Percentiles rank a stretch among this genome's conserved stretches.
Conservation (phyloP, 768 basidiomycete genomes). For the Tulasnella sp. region DNA sequence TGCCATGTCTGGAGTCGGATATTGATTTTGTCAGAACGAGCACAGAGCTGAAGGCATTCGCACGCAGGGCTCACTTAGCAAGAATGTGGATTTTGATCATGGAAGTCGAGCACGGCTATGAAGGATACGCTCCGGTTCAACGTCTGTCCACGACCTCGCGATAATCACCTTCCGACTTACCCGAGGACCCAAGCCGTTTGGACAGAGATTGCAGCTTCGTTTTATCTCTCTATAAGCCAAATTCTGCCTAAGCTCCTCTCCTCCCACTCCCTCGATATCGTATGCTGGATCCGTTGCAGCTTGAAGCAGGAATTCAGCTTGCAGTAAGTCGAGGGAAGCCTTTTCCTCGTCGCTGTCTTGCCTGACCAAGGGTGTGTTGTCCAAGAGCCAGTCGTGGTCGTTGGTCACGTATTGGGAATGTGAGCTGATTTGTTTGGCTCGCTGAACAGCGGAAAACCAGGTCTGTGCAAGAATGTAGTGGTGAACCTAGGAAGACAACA, state of each 20-base stretch:
- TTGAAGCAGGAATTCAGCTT: not conserved
- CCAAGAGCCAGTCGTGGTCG: not conserved
- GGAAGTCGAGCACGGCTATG: not conserved
- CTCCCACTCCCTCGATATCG: not conserved
- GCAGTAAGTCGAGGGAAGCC: not conserved
- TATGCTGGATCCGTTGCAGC: not conserved
- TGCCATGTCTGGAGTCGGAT: not conserved
- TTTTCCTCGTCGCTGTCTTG: not conserved
- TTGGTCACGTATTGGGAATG: not conserved
- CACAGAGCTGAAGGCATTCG: too few relatives aligned
- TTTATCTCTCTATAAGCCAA: not conserved
- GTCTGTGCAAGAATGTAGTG: too few relatives aligned
- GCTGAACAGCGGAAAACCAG: too few relatives aligned
- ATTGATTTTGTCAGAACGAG: too few relatives aligned
- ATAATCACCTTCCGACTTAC: too few relatives aligned
- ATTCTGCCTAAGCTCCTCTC: not conserved
- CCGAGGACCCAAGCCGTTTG: not conserved
- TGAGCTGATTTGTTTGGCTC: too few relatives aligned
- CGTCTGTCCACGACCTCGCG: too few relatives aligned
- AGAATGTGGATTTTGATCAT: not conserved
- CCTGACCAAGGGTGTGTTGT: not conserved
- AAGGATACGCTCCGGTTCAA: too few relatives aligned
- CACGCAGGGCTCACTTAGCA: too few relatives aligned
- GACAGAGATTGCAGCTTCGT: not conserved
- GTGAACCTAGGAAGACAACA: too few relatives aligned